A percentile compares a stretch with the other conserved stretches of the same genome.
Conservation (phyloP, 345 rosid species). For the Eucalyptus marginata region DNA sequence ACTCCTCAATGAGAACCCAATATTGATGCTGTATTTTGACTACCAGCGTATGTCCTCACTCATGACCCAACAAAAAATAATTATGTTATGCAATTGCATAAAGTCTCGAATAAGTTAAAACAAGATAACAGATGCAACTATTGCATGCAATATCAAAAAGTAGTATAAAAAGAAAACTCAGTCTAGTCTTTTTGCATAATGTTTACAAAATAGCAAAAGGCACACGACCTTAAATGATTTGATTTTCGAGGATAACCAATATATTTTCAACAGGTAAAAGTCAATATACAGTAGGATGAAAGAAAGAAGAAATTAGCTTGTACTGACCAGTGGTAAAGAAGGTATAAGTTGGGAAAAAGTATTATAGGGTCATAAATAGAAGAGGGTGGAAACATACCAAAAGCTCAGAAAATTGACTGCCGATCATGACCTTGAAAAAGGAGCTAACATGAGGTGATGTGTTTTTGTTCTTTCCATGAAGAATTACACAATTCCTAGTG, state of each 20-base stretch:
- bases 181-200: no score
- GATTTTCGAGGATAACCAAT: background rate
- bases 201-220: background rate
- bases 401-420: background rate
- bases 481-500: constrained; percentile 1
- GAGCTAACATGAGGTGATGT: background rate
- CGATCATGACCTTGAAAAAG: constrained; percentile 31
- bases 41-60: background rate
- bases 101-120: background rate
- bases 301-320: background rate
- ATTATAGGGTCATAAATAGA: background rate
- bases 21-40: background rate
- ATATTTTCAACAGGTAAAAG: background rate
- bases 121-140: background rate
- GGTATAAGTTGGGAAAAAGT: background rate
- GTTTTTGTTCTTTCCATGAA: background rate
- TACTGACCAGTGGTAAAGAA: background rate
- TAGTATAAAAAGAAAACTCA: no score
- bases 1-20: background rate
- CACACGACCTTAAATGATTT: background rate
- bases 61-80: background rate
- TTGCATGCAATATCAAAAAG: background rate
- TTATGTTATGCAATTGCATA: background rate
- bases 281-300: background rate
- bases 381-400: constrained; percentile 9